Evolutionary conservation across 2,329 filamentous ascomycete genomes (phyloP).

Genomic region (Coleophoma eucalyptorum): DNA sequence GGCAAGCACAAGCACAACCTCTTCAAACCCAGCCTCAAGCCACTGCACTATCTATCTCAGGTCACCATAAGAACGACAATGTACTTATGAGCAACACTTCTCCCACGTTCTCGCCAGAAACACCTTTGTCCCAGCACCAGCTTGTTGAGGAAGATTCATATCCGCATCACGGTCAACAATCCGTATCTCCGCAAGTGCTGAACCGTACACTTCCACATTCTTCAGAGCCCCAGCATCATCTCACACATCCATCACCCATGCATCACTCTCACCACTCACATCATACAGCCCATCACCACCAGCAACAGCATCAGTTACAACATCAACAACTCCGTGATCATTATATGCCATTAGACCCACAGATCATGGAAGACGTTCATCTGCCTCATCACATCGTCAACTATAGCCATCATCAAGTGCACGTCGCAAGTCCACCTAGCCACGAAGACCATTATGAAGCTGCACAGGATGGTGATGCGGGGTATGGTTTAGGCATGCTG

Average conservation of each 20-base stretch:
- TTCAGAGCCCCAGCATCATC: conserved; percentile 7
- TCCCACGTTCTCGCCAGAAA: conserved; percentile 1
- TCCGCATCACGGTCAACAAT: conserved; percentile 19
- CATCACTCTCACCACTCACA: conserved; percentile 6
- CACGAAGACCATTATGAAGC: not conserved
- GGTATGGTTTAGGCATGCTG: no score
- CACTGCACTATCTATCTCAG: not conserved
- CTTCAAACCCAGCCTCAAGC: conserved; percentile 15
- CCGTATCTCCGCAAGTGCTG: conserved; percentile 26
- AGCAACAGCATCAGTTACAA: conserved; percentile 22
- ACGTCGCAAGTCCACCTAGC: not conserved
- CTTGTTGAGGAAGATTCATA: conserved; percentile 8
- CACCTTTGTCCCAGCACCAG: conserved; percentile 7
- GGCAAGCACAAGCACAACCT: conserved; percentile 16
- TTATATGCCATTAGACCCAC: conserved; percentile 44
- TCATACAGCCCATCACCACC: not conserved
- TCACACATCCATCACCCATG: conserved; percentile 7
- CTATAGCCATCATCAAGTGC: not conserved
- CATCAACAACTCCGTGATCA: conserved; percentile 19
- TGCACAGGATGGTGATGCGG: no score
- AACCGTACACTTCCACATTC: conserved; percentile 19
- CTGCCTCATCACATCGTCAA: conserved; percentile 8
- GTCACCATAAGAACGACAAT: not conserved
- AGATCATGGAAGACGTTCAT: conserved; percentile 50
- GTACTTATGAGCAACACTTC: not conserved